Base-by-base conservation (phyloP, 129 eudicot genomes). In the Dittrichia graveolens region DNA sequence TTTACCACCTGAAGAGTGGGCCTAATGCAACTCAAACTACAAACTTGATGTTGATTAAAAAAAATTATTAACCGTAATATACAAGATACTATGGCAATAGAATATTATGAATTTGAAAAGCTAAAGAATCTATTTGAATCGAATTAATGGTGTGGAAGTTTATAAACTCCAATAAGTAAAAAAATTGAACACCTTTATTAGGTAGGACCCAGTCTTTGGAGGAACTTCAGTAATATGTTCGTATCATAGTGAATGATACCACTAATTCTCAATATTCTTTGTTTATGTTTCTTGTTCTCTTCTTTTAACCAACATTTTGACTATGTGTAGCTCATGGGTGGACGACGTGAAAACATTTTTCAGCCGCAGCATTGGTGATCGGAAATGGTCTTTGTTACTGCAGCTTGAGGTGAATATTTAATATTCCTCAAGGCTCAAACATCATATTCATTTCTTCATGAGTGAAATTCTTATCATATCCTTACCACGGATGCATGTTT, bases 271-370 rank as follows among this genome's bases (percentile, higher is more conserved):
- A 43, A 24, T 43, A 24, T 5, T 57, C 15, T 61, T 61, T 65
- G 31, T 68, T 48, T 77, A 55, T 55, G 16, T 39, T 19, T 3
- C 11, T 43, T 45, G 49, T 38, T 61, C 34, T 47, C 49, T 53
- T 60, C 58, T 8, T 42, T 53, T 40, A 24, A 37, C 49, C 49
- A 34, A 62, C 81, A 18, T 16, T 49, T 75, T 68, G n/a, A 45
- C 72, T 46, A 47, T 43, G 15, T 80, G 67, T 70, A 95, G 99
- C 65, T 74, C 53, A 75, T 95, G 99, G 99, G 82, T 84, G 81
- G 84, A 88, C 41, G 77, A 91, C 81, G 99, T 83, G 74, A 80
- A 46, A 59, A 15, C 38, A 42, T 95, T 91, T 76, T 80, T 86
- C 74, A 71, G 76, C 56, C 76, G 72, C 58, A 65, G 73, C 59